Evolutionary conservation across 495 filamentous ascomycete genomes (phyloP), one percentile per base, ranked within the genome.

Genomic region (Tuber calosporum): DNA sequence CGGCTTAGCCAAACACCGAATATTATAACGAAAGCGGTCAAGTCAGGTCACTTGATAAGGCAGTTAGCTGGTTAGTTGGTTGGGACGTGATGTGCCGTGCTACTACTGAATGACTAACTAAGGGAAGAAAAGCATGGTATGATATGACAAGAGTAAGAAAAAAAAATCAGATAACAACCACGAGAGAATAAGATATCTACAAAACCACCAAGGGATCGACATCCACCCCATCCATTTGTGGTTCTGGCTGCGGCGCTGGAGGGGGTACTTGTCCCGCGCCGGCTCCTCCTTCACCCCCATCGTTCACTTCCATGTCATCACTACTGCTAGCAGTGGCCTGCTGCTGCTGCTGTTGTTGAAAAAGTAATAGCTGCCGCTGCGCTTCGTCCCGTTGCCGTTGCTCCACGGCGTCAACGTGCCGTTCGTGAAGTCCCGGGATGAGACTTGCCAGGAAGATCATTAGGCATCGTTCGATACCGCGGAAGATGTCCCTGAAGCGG

Each of bases 371-470:
- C 71, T 42, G 48, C 8, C 26, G 36, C 40, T 72, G 45, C 36
- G 74, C 69, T 26, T 42, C 72, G 43, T 79, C 71, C 62, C 73
- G 70, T 22, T 81, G 75, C 26, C 79, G 74, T 22, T 74, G 68
- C 45, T 81, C 79, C 15, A 79, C 73, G 39, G 79, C 79, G 40
- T 81, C 67, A 39, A 81, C 79, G 69, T 81, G 79, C 26, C 79
- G 67, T 69, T 81, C 79, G 37, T 81, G 79, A 30, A 81, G 43
- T 22, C 79, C 79, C 4, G 79, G 79, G 40, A 81, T 67, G 6
- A 81, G 70, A 70, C 79, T 81, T 15, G 79, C 79, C 40, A 81
- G 36, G 48, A 81, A 81, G 26, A 81, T 74, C 68, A 72, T 76
- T 19, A 81, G 40, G 30, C 70, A 76, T 42, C 79, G 74, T 41